phyloP scores from a whole-genome alignment of 1,284 basidiomycete genomes.

The Malassezia dermatis region DNA sequence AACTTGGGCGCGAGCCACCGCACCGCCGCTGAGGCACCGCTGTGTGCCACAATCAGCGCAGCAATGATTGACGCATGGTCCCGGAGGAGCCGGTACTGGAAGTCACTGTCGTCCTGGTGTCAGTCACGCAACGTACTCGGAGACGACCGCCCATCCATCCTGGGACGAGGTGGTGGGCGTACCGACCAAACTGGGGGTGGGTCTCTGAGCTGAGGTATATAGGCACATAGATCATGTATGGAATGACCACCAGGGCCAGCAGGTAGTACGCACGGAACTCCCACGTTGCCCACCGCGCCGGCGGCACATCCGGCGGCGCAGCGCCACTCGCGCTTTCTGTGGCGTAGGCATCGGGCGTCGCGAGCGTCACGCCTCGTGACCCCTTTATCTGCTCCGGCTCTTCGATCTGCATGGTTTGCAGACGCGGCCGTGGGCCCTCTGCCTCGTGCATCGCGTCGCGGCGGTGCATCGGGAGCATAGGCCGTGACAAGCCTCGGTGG shows the following conservation, averaged over 20 bases:
- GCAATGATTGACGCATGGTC: conserved; percentile 40
- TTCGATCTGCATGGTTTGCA: background rate
- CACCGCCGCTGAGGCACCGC: conserved; percentile 37
- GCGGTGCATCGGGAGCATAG: conserved; percentile 12
- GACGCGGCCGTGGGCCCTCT: background rate
- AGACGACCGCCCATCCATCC: conserved; percentile 53
- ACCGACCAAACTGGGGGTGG: conserved; percentile 63
- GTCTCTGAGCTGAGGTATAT: conserved; percentile 60
- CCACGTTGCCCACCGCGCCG: conserved; percentile 61
- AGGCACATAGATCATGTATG: conserved; percentile 70
- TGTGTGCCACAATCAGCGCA: conserved; percentile 36
- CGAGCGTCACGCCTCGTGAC: conserved; percentile 5
- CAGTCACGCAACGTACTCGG: conserved; percentile 45
- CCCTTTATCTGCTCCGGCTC: background rate
- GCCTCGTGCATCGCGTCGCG: background rate
- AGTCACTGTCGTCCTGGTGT: conserved; percentile 49
- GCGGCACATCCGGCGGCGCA: background rate
- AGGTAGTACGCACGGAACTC: conserved; percentile 75
- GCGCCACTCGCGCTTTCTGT: background rate
- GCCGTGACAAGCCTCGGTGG: background rate
- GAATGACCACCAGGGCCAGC: conserved; percentile 58
- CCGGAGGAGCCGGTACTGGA: conserved; percentile 49
- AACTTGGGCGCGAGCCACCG: background rate
- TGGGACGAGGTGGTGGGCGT: conserved; percentile 55
- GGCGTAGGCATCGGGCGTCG: conserved; percentile 8